Evolutionary conservation across 805 yeast species (phyloP).

Genomic region (Jamesozyma lodderae): DNA sequence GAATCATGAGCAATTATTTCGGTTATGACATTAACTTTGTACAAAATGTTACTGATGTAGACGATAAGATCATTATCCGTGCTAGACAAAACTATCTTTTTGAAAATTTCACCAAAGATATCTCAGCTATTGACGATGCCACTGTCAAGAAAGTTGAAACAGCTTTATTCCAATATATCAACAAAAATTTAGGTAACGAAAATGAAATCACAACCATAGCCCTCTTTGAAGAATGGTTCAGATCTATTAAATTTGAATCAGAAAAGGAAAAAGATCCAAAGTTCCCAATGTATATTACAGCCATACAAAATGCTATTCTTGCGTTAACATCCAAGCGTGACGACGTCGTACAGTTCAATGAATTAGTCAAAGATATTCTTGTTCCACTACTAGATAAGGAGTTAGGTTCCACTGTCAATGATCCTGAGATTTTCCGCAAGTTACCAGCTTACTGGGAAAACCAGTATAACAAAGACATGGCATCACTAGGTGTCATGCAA

Average conservation of each 20-base stretch:
- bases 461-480: constrained; percentile 81
- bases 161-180: constrained; percentile 43
- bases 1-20: constrained; percentile 82
- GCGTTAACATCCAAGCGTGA: constrained; percentile 14
- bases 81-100: constrained; percentile 85
- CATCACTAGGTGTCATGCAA: constrained; percentile 69
- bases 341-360: constrained; percentile 35
- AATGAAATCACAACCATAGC: constrained; percentile 17
- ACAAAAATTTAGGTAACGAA: constrained; percentile 45
- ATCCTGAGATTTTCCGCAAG: constrained; percentile 72
- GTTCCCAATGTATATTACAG: constrained; percentile 71
- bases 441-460: constrained; percentile 87
- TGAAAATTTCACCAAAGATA: constrained; percentile 32
- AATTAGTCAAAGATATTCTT: constrained; percentile 59
- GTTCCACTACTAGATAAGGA: constrained; percentile 64
- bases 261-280: constrained; percentile 62
- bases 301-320: constrained; percentile 47
- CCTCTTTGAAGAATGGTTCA: constrained; percentile 46
- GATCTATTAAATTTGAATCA: constrained; percentile 39
- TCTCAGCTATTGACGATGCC: constrained; percentile 10
- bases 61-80: constrained; percentile 89
- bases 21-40: constrained; percentile 83
- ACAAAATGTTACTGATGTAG: constrained; percentile 97
- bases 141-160: constrained; percentile 29
- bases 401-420: constrained; percentile 68